phyloP scores from a whole-genome alignment of 106 monocot genomes.

The Narthecium ossifragum region DNA sequence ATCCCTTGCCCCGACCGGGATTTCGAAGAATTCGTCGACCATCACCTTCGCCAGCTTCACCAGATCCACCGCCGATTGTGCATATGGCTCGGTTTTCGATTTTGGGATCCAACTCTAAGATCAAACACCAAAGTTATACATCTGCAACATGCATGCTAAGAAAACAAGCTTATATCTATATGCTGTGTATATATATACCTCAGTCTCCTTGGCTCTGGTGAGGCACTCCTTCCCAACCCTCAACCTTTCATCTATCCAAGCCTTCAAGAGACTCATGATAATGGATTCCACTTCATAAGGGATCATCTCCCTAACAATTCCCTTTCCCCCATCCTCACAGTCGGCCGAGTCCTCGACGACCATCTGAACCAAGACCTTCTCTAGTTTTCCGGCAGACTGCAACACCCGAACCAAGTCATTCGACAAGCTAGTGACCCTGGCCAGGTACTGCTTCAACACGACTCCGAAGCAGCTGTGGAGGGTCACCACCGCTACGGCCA shows the following conservation, averaged over 20 bases:
- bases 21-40: conserved; percentile 81
- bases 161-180: too few relatives aligned
- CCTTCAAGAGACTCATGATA: conserved; percentile 37
- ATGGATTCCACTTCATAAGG: conserved; percentile 77
- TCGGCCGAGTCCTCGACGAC: conserved; percentile 50
- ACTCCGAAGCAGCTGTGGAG: conserved; percentile 74
- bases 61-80: conserved; percentile 63
- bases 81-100: conserved; percentile 59
- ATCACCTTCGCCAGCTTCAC: conserved; percentile 74
- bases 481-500: conserved; percentile 53
- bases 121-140: not conserved
- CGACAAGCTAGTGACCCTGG: conserved; percentile 33
- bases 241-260: conserved; percentile 78
- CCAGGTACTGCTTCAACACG: conserved; percentile 66
- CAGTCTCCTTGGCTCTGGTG: conserved; percentile 69
- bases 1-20: conserved; percentile 50
- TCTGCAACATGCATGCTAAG: too few relatives aligned
- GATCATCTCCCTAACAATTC: conserved; percentile 57
- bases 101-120: conserved; percentile 73
- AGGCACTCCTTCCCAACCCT: conserved; percentile 46
- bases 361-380: conserved; percentile 77
- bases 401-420: conserved; percentile 61
- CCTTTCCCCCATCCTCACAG: conserved; percentile 62
- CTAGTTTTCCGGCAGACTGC: conserved; percentile 67
- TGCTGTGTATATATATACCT: too few relatives aligned